Evolutionary conservation across 1,284 basidiomycete genomes (phyloP).

Genomic region (Tylopilus sp.): DNA sequence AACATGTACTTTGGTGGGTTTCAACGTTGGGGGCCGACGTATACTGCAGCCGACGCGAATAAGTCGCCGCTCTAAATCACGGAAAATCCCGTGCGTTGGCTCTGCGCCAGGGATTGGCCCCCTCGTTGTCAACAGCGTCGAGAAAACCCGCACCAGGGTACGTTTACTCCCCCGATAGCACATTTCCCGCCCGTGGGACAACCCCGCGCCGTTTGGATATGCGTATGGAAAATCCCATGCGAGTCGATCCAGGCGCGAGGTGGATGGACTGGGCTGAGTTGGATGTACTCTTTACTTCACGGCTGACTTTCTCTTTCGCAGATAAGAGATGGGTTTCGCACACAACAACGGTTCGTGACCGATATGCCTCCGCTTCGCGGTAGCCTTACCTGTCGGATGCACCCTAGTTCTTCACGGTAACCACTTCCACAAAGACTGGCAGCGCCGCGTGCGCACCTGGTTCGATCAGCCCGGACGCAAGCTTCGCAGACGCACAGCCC

Average conservation of each 20-base stretch:
- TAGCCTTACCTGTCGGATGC: conserved; percentile 10
- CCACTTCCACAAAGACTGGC: conserved; percentile 99
- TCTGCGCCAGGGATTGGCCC: not conserved
- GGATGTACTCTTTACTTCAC: conserved; percentile 32
- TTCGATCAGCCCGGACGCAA: conserved; percentile 99
- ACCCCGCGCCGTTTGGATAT: not conserved
- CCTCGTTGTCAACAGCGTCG: conserved; percentile 31
- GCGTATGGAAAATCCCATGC: not conserved
- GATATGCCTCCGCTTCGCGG: conserved; percentile 1
- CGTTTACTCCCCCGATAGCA: conserved; percentile 15
- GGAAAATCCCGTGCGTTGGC: conserved; percentile 25
- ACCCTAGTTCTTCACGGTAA: conserved; percentile 80
- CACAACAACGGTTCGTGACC: conserved; percentile 73
- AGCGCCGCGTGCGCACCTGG: conserved; percentile 93
- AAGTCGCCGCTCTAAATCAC: conserved; percentile 25
- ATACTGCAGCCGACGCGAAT: not conserved
- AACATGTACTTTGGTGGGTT: not conserved
- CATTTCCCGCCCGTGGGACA: conserved; percentile 8
- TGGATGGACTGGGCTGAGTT: conserved; percentile 26
- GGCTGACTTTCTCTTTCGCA: conserved; percentile 23
- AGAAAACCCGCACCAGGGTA: conserved; percentile 35
- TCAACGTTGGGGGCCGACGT: not conserved
- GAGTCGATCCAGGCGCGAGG: conserved; percentile 2
- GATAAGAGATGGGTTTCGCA: conserved; percentile 70
- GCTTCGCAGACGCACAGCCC: conserved; percentile 91